Conservation (phyloP, 768 basidiomycete genomes). For the Gautieria morchelliformis region DNA sequence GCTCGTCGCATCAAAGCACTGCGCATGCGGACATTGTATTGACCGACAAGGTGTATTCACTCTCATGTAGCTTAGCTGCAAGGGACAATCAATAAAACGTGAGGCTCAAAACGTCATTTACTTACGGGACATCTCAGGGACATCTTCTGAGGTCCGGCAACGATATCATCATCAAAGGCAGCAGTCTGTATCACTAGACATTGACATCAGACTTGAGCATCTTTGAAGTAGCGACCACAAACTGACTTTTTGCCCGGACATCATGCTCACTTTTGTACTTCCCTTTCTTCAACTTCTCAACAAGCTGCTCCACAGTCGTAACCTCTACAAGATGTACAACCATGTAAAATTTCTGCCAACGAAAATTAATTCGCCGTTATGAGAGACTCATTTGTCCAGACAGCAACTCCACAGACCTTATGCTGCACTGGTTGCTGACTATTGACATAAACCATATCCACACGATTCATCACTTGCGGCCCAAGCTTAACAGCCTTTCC, state of each 20-base stretch:
- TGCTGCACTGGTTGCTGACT: constrained; percentile 66
- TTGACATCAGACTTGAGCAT: neutral
- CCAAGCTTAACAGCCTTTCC: constrained; percentile 32
- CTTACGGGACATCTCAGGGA: constrained; percentile 90
- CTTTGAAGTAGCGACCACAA: neutral
- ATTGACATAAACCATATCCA: constrained; percentile 88
- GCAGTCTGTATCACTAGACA: constrained; percentile 45
- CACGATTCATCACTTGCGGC: constrained; percentile 43
- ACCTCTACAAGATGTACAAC: constrained; percentile 78
- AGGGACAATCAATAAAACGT: constrained; percentile 1
- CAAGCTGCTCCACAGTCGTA: constrained; percentile 58
- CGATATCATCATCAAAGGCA: constrained; percentile 82
- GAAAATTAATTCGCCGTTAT: neutral
- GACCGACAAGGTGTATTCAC: constrained; percentile 82
- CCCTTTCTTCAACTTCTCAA: constrained; percentile 59
- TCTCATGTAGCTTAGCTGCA: constrained; percentile 76
- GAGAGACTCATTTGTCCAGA: neutral
- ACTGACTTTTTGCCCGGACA: constrained; percentile 59
- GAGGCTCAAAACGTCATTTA: constrained; percentile 1
- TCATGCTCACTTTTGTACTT: constrained; percentile 55
- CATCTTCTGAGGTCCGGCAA: constrained; percentile 83
- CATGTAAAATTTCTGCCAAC: constrained; percentile 74
- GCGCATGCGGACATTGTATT: constrained; percentile 75
- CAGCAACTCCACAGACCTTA: constrained; percentile 45
- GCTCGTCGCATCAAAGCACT: constrained; percentile 91